Evolutionary conservation across 176 grass and related monocot species (phyloP).

Genomic region (Carex scoparia): DNA sequence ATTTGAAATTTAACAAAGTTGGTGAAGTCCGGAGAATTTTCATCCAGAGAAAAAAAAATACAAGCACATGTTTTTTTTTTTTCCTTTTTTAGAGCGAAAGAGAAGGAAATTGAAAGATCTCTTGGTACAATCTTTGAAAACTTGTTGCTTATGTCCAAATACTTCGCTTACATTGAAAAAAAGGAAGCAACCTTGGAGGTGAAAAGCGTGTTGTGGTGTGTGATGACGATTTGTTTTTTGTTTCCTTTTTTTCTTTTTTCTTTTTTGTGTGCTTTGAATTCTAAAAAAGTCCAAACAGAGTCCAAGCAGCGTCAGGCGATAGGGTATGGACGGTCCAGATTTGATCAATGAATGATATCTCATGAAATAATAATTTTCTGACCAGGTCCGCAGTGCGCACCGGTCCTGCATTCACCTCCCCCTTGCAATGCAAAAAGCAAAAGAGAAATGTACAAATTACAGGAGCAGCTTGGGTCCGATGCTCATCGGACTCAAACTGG

Average conservation of each 20-base stretch:
- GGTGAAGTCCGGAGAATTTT: background rate
- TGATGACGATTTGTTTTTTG: background rate
- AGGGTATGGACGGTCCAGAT: slow-evolving; percentile 18
- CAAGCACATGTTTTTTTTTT: background rate
- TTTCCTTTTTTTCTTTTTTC: background rate
- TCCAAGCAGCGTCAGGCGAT: slow-evolving; percentile 21
- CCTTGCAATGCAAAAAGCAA: background rate
- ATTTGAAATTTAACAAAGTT: background rate
- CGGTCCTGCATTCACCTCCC: slow-evolving; percentile 11
- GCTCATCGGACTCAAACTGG: too few species aligned
- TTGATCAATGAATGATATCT: background rate
- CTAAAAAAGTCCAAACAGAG: background rate
- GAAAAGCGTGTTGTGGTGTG: background rate
- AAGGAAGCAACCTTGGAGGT: background rate
- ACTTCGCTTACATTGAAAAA: background rate
- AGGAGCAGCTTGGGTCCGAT: too few species aligned
- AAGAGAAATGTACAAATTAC: background rate
- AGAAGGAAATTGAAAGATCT: background rate
- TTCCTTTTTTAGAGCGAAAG: background rate
- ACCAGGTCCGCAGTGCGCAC: background rate
- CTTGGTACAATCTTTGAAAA: background rate
- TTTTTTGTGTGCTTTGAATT: background rate
- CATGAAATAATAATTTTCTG: background rate
- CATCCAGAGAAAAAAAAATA: background rate
- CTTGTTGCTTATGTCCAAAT: slow-evolving; percentile 1